A percentile compares a stretch with the other conserved stretches of the same genome.
These are phyloP conservation scores for Phytophthora constricta DNA, from an alignment of 352 stramenopile genomes.

Conservation along the genomic window DNA sequence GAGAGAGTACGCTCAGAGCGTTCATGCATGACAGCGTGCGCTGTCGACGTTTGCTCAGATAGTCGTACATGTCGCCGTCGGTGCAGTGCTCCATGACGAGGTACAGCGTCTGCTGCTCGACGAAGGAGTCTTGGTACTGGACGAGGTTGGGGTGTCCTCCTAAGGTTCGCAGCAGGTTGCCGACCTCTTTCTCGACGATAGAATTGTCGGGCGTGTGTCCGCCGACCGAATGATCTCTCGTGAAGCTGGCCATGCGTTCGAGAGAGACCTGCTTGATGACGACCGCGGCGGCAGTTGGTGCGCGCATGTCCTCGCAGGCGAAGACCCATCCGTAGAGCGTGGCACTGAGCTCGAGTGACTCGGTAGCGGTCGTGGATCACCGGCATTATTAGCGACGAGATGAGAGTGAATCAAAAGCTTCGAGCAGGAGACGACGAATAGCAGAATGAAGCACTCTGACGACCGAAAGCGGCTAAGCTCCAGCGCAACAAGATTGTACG, in stretches of 20 bases:
- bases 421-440: too few species aligned
- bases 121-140: conserved; percentile 49
- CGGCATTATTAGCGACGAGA: too few species aligned
- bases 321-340: conserved; percentile 59
- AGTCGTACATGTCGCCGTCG: conserved; percentile 48
- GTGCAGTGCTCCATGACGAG: conserved; percentile 53
- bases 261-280: conserved; percentile 61
- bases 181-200: conserved; percentile 49
- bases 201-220: conserved; percentile 44
- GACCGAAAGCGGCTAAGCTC: too few species aligned
- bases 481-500: too few species aligned
- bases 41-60: conserved; percentile 27
- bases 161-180: conserved; percentile 35
- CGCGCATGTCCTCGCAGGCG: conserved; percentile 45
- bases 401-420: too few species aligned
- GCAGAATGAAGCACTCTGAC: too few species aligned
- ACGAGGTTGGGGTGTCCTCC: conserved; percentile 57
- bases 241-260: conserved; percentile 31
- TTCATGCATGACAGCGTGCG: conserved; percentile 31
- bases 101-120: conserved; percentile 46
- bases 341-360: conserved; percentile 40
- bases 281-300: conserved; percentile 15
- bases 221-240: conserved; percentile 21
- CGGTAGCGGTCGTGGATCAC: conserved; percentile 40
- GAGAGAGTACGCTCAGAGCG: conserved; percentile 40